Evolutionary conservation across 2,329 filamentous ascomycete genomes (phyloP).

Genomic region (Xylariaceae sp.): DNA sequence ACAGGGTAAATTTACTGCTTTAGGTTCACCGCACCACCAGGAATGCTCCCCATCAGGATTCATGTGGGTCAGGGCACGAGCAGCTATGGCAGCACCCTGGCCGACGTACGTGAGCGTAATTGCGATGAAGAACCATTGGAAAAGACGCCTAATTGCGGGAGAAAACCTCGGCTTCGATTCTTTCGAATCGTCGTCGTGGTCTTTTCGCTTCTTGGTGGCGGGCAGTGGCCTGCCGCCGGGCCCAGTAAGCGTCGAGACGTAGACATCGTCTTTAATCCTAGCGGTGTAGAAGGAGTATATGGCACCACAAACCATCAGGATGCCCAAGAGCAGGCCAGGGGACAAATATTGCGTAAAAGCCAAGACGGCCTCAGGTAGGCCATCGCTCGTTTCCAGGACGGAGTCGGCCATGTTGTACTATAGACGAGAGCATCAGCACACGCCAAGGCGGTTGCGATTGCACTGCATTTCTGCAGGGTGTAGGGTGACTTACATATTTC

Average conservation of each 20-base stretch:
- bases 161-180: slow-evolving; percentile 36
- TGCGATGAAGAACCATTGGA: slow-evolving; percentile 69
- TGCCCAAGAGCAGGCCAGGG: slow-evolving; percentile 47
- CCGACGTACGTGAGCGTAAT: slow-evolving; percentile 71
- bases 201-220: slow-evolving; percentile 53
- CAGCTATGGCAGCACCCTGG: slow-evolving; percentile 68
- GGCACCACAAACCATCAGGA: slow-evolving; percentile 48
- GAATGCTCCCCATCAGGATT: slow-evolving; percentile 26
- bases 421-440: slow-evolving; percentile 22
- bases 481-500: slow-evolving; percentile 31
- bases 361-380: slow-evolving; percentile 41
- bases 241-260: slow-evolving; percentile 56
- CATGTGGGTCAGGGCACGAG: slow-evolving; percentile 64
- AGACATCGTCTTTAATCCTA: slow-evolving; percentile 45
- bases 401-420: slow-evolving; percentile 31
- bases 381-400: slow-evolving; percentile 27
- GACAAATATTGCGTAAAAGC: slow-evolving; percentile 48
- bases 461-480: slow-evolving; percentile 32
- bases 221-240: slow-evolving; percentile 86
- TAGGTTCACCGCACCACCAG: slow-evolving; percentile 32
- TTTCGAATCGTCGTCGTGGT: slow-evolving; percentile 43
- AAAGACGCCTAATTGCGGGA: slow-evolving; percentile 48
- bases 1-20: slow-evolving; percentile 26
- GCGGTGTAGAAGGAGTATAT: slow-evolving; percentile 51
- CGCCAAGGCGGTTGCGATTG: slow-evolving; percentile 21